Percentiles rank a stretch among this genome's conserved stretches.
phyloP scores from a whole-genome alignment of 768 basidiomycete genomes.

The Amanita thiersii region DNA sequence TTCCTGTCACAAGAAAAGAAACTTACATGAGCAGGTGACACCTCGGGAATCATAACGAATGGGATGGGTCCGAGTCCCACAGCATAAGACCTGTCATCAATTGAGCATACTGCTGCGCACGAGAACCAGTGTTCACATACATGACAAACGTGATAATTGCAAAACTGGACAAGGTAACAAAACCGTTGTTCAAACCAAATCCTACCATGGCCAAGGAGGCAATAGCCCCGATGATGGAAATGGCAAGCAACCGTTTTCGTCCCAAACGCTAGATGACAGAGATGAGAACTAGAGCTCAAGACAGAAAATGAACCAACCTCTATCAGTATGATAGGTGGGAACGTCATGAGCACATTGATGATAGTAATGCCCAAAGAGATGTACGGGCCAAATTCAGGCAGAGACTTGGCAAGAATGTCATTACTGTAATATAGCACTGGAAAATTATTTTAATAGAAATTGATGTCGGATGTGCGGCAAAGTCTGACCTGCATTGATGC shows the following conservation, averaged over 20 bases:
- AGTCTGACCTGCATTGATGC: conserved; percentile 62
- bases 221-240: conserved; percentile 62
- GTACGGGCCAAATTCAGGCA: conserved; percentile 75
- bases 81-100: conserved; percentile 65
- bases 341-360: conserved; percentile 78
- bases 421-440: conserved; percentile 89
- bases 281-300: conserved; percentile 5
- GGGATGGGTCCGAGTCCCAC: conserved; percentile 88
- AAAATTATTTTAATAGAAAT: conserved; percentile 5
- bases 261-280: conserved; percentile 66
- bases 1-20: background rate
- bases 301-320: conserved; percentile 35
- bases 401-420: conserved; percentile 70
- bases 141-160: conserved; percentile 77
- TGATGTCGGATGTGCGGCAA: background rate
- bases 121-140: conserved; percentile 29
- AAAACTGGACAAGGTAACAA: conserved; percentile 56
- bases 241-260: conserved; percentile 55
- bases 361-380: conserved; percentile 80
- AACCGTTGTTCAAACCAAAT: conserved; percentile 55
- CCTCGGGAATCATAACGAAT: conserved; percentile 87
- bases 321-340: conserved; percentile 81
- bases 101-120: background rate
- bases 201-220: conserved; percentile 62
- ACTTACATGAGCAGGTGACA: conserved; percentile 73